phyloP scores from a whole-genome alignment of 208 protist genomes.

The Trichomonas tenax region DNA sequence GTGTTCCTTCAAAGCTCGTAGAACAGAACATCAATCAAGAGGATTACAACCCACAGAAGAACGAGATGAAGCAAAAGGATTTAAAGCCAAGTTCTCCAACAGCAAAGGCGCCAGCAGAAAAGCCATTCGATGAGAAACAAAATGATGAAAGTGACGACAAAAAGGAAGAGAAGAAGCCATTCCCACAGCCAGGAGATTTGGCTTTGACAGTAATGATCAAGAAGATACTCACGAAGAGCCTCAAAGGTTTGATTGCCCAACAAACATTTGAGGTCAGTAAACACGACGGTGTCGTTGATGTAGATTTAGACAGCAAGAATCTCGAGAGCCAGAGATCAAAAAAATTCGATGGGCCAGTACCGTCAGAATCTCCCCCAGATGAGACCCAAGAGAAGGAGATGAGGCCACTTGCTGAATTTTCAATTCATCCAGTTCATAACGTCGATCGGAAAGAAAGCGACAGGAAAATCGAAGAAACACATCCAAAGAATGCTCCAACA shows the following conservation, averaged over 20 bases:
- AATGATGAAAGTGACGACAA: background rate
- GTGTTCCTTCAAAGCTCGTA: background rate
- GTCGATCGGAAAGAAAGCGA: background rate
- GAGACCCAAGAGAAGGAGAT: background rate
- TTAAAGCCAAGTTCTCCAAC: background rate
- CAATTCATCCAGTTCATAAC: background rate
- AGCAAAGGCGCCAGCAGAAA: background rate
- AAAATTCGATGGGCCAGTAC: background rate
- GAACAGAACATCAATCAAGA: too few relatives aligned
- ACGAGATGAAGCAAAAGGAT: background rate
- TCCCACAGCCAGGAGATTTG: background rate
- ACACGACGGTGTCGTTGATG: background rate
- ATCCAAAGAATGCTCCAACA: background rate
- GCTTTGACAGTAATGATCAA: background rate
- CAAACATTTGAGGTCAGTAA: background rate
- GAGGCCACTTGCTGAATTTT: too few relatives aligned
- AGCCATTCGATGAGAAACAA: background rate
- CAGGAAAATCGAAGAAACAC: background rate
- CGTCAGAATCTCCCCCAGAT: background rate
- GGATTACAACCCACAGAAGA: too few relatives aligned
- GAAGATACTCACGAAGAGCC: background rate
- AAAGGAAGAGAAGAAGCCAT: background rate
- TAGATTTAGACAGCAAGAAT: background rate
- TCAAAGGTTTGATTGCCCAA: background rate
- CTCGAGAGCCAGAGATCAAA: background rate